Base-by-base conservation (phyloP, 441 rosid species). In the Populus tomentosa region DNA sequence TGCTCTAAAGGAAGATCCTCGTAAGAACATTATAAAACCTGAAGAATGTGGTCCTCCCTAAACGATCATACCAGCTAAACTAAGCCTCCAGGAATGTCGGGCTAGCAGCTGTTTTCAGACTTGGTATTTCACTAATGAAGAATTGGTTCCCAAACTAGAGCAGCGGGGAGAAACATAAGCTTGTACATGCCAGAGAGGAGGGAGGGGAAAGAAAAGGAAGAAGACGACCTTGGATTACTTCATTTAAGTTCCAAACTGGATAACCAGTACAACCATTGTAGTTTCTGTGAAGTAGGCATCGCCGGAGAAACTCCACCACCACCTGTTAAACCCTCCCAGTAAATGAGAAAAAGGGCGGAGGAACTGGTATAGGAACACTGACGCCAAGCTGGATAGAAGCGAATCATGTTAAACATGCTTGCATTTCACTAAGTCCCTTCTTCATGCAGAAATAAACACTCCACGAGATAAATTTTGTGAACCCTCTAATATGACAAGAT, bases 341-440 rank as follows among this genome's bases (percentile, higher is more conserved):
- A 70, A 90, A 94, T 7, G 98, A 91, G 88, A 90, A 95, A 78
- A 95, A 90, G 23, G 98, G 98, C 80, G 91, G 76, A 61, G 98
- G 98, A 70, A 93, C 96, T 32, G 98, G 98, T 69, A 93, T 90
- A 9, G 98, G 98, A 71, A 94, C 98, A 75, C 91, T 94, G 70
- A 94, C 87, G 82, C 98, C 98, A 32, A 95, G 91, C 98, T 95
- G 81, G 70, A 72, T 70, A 36, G 20, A 69, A 80, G 23, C 73
- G n/a, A 71, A 71, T 67, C 40, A 42, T 62, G 67, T 76, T 8
- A 77, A 10, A 13, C 30, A 33, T 13, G 53, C 26, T 23, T 21
- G 46, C 38, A 35, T 8, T 71, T 67, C 7, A 69, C 66, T 10
- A 18, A 5, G 69, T 74, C 71, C 53, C 63, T 77, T 18, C 14